These are phyloP conservation scores for Hondaea fermentalgiana DNA, from an alignment of 108 stramenopile species.

Conservation along the genomic window DNA sequence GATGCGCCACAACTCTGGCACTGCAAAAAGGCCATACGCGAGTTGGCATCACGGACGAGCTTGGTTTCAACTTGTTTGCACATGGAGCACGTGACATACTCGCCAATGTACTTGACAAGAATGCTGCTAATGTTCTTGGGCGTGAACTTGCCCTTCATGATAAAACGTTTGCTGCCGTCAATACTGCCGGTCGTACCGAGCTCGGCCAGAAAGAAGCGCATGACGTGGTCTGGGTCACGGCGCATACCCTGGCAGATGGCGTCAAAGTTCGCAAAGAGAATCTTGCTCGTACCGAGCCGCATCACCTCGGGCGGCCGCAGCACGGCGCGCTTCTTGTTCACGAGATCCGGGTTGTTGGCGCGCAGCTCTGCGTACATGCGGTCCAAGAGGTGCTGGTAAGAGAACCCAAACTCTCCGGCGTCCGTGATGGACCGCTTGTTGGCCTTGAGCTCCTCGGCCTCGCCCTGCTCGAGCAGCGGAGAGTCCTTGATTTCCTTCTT, in stretches of 20 bases:
- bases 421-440: slow-evolving; percentile 55
- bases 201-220: slow-evolving; percentile 98
- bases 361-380: slow-evolving; percentile 75
- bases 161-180: slow-evolving; percentile 94
- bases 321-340: slow-evolving; percentile 90
- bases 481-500: not conserved
- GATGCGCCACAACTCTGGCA: slow-evolving; percentile 84
- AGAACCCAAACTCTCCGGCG: slow-evolving; percentile 63
- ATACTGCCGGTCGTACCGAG: slow-evolving; percentile 94
- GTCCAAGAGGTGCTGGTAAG: slow-evolving; percentile 75
- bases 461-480: slow-evolving; percentile 11
- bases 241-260: slow-evolving; percentile 97
- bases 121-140: slow-evolving; percentile 96
- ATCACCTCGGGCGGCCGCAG: slow-evolving; percentile 95
- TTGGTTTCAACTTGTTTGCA: slow-evolving; percentile 92
- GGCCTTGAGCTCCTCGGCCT: slow-evolving; percentile 36
- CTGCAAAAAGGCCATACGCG: slow-evolving; percentile 82
- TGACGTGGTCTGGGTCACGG: slow-evolving; percentile 89
- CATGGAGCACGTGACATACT: slow-evolving; percentile 99
- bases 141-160: slow-evolving; percentile 90
- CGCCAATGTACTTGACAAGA: slow-evolving; percentile 93
- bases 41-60: slow-evolving; percentile 74
- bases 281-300: slow-evolving; percentile 83
- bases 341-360: slow-evolving; percentile 88
- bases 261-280: slow-evolving; percentile 97